Base-by-base conservation (phyloP, 306 rosid genomes). In the Medicago lupulina region DNA sequence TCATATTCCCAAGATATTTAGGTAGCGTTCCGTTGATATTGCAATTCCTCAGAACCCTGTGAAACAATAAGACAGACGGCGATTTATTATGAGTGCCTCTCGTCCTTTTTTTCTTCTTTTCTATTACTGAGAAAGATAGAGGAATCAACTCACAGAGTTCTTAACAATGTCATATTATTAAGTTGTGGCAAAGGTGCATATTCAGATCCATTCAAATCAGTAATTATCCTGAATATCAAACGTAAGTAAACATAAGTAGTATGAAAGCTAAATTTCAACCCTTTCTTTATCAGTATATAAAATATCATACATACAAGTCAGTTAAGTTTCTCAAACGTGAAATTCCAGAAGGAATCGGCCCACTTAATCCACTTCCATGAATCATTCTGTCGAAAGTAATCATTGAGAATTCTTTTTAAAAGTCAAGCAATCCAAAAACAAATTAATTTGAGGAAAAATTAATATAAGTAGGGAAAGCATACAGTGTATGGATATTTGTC, bases 21-120 rank as follows among this genome's bases (percentile, higher is more conserved):
- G 91, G 91, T 54, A 89, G 75, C 7, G 59, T 23, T 81, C 97
- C 98, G 47, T 23, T 75, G 21, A 93, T 82, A 44, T 87, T 88
- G 91, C 98, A 91, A 82, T 73, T 89, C 85, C 91, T 86, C 75
- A 91, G 14, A 68, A 91, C 50, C 84, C 98, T 91, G 83, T 3
- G 34, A 74, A 74, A 70, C 14, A 78, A 66, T 40, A 39, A 83
- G 34, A 88, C 14, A 43, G n/a, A 60, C 21, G 60, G 17, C 28
- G 23, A 65, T 4, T 38, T 41, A 28, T 34, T n/a, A 64, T 49
- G 9, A 61, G 43, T 9, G 31, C 31, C 53, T 86, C 63, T 74
- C 31, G 12, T 55, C 3, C 14, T 39, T 1, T 7, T 57, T 46
- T 17, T 47, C 10, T 51, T 0, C 15, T 9, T 69, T 75, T 66